phyloP scores from a whole-genome alignment of 2,329 filamentous ascomycete species.

The Microascus cirrosus region DNA sequence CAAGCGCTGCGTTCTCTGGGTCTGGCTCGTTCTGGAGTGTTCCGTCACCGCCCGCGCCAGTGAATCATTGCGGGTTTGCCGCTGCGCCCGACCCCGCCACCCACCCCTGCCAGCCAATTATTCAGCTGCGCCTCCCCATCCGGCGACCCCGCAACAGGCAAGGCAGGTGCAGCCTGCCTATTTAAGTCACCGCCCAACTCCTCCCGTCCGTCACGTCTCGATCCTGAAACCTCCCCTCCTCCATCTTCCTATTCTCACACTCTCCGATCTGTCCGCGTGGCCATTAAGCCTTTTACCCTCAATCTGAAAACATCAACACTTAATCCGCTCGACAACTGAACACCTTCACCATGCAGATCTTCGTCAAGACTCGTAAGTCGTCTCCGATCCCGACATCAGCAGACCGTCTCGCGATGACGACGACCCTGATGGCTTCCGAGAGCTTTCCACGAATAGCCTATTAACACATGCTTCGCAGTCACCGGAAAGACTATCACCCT shows the following conservation, averaged over 20 bases:
- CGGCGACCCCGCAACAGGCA: slow-evolving; percentile 1
- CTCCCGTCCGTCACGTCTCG: slow-evolving; percentile 8
- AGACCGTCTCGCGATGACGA: not conserved
- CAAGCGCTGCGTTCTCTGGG: not conserved
- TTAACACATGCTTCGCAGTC: slow-evolving; percentile 27
- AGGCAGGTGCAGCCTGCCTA: slow-evolving; percentile 9
- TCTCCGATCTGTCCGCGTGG: slow-evolving; percentile 2
- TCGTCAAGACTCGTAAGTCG: slow-evolving; percentile 85
- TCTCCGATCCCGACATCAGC: not conserved
- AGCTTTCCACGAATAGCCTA: slow-evolving; percentile 29
- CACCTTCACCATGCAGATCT: slow-evolving; percentile 76
- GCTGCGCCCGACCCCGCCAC: not conserved
- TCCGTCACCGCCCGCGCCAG: not conserved
- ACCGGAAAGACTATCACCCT: slow-evolving; percentile 65
- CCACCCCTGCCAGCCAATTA: slow-evolving; percentile 1
- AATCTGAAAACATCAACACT: not conserved
- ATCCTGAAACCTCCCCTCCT: slow-evolving; percentile 19
- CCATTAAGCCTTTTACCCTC: slow-evolving; percentile 7
- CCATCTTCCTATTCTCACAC: slow-evolving; percentile 9
- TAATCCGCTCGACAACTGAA: slow-evolving; percentile 8
- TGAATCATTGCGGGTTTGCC: slow-evolving; percentile 1
- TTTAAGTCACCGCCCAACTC: slow-evolving; percentile 10
- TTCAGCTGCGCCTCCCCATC: slow-evolving; percentile 4
- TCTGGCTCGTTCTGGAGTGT: not conserved
- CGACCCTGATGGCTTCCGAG: slow-evolving; percentile 20